phyloP scores from a whole-genome alignment of 1,284 basidiomycete species.

The Apiotrichum porosum region DNA sequence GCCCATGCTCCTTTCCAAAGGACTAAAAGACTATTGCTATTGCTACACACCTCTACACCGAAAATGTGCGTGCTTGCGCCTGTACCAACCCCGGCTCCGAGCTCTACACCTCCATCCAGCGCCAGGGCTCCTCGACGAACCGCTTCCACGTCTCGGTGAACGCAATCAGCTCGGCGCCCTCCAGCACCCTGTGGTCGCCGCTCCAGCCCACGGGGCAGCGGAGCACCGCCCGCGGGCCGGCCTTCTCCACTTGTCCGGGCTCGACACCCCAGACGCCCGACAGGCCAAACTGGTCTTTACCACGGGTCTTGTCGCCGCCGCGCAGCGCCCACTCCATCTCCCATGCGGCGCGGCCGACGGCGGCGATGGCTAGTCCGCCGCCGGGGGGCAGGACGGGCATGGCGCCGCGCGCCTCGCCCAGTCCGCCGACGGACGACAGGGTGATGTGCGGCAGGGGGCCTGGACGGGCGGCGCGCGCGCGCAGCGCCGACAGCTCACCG shows the following conservation, averaged over 20 bases:
- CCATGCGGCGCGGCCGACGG: constrained; percentile 79
- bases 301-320: constrained; percentile 35
- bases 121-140: constrained; percentile 73
- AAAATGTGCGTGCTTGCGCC: background rate
- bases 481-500: constrained; percentile 50
- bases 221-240: constrained; percentile 53
- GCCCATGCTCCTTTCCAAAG: no score
- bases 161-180: constrained; percentile 85
- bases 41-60: no score
- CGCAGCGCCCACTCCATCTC: constrained; percentile 29
- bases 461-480: constrained; percentile 61
- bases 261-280: constrained; percentile 56
- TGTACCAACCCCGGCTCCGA: no score
- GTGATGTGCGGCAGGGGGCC: constrained; percentile 69
- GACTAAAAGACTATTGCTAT: no score
- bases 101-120: constrained; percentile 45
- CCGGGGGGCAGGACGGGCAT: constrained; percentile 78
- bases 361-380: constrained; percentile 85
- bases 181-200: constrained; percentile 79
- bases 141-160: constrained; percentile 85
- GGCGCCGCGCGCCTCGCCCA: constrained; percentile 68
- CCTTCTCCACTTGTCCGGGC: constrained; percentile 52
- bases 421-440: constrained; percentile 78
- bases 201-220: constrained; percentile 76
- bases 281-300: background rate